Conservation (phyloP, 352 stramenopile genomes). For the Globisporangium echinulatum region DNA sequence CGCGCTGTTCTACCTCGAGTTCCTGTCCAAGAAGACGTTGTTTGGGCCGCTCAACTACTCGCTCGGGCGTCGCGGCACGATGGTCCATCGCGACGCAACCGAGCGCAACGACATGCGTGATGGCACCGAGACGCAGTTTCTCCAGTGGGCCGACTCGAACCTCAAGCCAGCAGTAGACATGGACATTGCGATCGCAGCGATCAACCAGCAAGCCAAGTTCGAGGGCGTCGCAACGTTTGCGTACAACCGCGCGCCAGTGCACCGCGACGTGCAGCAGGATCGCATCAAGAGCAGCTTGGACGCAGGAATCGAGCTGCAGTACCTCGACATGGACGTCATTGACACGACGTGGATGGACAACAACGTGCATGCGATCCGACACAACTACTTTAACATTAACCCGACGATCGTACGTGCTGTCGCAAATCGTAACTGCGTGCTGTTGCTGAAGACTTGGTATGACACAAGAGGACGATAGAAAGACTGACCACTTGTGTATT, state of each 20-base stretch:
- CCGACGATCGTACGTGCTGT: conserved; percentile 34
- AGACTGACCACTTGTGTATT: no score
- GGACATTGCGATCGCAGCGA: conserved; percentile 38
- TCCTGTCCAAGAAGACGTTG: conserved; percentile 38
- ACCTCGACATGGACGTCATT: conserved; percentile 67
- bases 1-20: conserved; percentile 25
- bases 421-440: no score
- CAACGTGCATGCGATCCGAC: conserved; percentile 58
- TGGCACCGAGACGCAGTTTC: conserved; percentile 27
- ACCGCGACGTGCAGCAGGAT: conserved; percentile 2
- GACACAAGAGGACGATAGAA: no score
- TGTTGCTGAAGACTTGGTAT: no score
- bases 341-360: conserved; percentile 77
- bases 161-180: conserved; percentile 30
- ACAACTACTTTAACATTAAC: conserved; percentile 77
- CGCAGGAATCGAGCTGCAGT: conserved; percentile 9
- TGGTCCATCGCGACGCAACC: conserved; percentile 34
- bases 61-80: conserved; percentile 20
- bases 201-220: conserved; percentile 56
- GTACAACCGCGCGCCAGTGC: conserved; percentile 32
- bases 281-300: background rate
- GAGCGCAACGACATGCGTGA: conserved; percentile 15
- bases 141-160: conserved; percentile 36
- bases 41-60: conserved; percentile 7
- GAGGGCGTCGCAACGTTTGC: conserved; percentile 42